phyloP scores from a whole-genome alignment of 179 eudicot species.

The Carnegiea gigantea region DNA sequence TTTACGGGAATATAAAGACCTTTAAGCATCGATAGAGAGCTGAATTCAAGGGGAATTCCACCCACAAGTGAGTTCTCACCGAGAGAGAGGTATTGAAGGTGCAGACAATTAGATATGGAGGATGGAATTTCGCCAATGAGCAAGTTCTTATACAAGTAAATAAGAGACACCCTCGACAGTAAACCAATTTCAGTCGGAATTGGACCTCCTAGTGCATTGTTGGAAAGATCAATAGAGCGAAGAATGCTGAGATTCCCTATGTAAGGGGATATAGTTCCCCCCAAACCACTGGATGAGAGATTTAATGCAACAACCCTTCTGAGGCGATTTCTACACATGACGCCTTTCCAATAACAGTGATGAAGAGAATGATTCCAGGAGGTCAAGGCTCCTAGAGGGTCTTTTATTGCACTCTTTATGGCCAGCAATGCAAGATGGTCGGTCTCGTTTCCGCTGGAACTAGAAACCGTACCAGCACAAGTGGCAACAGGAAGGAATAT shows the following conservation, averaged over 20 bases:
- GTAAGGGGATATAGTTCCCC: slow-evolving; percentile 16
- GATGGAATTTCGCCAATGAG: slow-evolving; percentile 28
- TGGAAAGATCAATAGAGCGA: neutral
- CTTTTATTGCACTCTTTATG: slow-evolving; percentile 21
- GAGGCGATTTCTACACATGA: slow-evolving; percentile 18
- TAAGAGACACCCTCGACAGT: slow-evolving; percentile 5
- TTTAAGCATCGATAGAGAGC: neutral
- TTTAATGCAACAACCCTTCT: slow-evolving; percentile 18
- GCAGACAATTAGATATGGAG: slow-evolving; percentile 21
- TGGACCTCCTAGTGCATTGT: slow-evolving; percentile 13
- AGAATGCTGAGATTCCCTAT: neutral
- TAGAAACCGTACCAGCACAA: neutral
- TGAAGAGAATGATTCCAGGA: slow-evolving; percentile 26
- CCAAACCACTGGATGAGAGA: slow-evolving; percentile 5
- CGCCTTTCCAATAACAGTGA: slow-evolving; percentile 29
- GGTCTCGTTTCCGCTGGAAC: neutral
- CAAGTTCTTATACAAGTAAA: neutral
- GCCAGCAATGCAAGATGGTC: slow-evolving; percentile 25
- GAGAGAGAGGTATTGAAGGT: slow-evolving; percentile 3
- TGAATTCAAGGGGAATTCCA: neutral
- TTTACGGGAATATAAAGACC: neutral
- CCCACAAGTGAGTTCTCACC: slow-evolving; percentile 25
- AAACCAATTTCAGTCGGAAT: slow-evolving; percentile 27
- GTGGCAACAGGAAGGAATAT: neutral
- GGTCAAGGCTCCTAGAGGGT: neutral